These are phyloP conservation scores for Fimicolochytrium jonesii DNA, from an alignment of 192 early-diverging fungal species.

Conservation along the genomic window DNA sequence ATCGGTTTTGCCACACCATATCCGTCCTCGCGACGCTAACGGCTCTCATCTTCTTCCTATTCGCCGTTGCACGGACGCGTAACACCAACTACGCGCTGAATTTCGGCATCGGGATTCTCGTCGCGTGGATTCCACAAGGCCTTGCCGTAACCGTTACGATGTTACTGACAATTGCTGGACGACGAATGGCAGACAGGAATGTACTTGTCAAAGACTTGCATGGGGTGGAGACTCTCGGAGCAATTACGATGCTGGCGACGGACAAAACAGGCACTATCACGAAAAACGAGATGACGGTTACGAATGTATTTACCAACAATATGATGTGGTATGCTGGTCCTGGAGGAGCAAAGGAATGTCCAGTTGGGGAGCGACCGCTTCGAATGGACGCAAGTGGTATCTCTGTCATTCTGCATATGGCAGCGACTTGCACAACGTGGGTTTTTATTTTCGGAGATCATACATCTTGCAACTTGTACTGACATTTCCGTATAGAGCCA, in stretches of 20 bases:
- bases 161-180: slow-evolving; percentile 46
- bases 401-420: slow-evolving; percentile 71
- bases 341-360: slow-evolving; percentile 5
- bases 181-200: slow-evolving; percentile 47
- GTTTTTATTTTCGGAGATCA: neutral
- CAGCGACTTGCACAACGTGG: slow-evolving; percentile 60
- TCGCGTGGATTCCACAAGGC: slow-evolving; percentile 59
- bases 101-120: slow-evolving; percentile 56
- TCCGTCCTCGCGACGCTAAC: slow-evolving; percentile 39
- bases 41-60: slow-evolving; percentile 48
- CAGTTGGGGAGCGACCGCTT: slow-evolving; percentile 15
- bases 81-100: slow-evolving; percentile 39
- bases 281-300: slow-evolving; percentile 54
- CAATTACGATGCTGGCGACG: slow-evolving; percentile 60
- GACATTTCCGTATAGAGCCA: slow-evolving; percentile 18
- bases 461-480: neutral
- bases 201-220: slow-evolving; percentile 61
- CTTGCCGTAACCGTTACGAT: slow-evolving; percentile 55
- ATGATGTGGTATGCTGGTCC: slow-evolving; percentile 22
- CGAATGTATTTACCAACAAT: slow-evolving; percentile 38
- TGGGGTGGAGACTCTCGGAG: slow-evolving; percentile 62
- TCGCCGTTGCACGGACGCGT: slow-evolving; percentile 26
- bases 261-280: slow-evolving; percentile 77
- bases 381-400: slow-evolving; percentile 46
- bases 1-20: slow-evolving; percentile 46